These are phyloP conservation scores for Rutstroemia sp. DNA, from an alignment of 2,329 filamentous ascomycete genomes.

Conservation along the genomic window DNA sequence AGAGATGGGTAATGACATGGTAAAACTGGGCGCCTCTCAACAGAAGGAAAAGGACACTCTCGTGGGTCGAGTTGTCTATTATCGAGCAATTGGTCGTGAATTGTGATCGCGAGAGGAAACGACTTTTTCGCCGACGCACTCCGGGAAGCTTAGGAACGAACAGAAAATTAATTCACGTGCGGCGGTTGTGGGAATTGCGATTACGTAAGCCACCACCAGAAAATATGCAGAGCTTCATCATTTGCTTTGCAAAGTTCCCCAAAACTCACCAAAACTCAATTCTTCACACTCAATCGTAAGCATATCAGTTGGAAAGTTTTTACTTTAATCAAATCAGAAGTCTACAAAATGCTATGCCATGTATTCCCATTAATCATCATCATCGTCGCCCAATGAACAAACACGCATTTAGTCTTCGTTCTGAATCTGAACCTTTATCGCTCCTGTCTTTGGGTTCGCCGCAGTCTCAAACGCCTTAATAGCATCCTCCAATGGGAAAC, in stretches of 20 bases:
- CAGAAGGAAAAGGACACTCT: constrained; percentile 14
- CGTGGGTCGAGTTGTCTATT: constrained; percentile 15
- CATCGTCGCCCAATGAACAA: neutral
- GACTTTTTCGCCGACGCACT: constrained; percentile 18
- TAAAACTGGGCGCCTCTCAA: constrained; percentile 18
- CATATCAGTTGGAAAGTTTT: neutral
- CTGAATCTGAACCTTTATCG: constrained; percentile 97
- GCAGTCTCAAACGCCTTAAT: constrained; percentile 85
- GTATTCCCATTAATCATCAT: neutral
- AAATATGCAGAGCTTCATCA: neutral
- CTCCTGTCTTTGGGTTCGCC: constrained; percentile 78
- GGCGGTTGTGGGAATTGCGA: neutral
- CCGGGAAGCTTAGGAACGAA: constrained; percentile 16
- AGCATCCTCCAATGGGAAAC: constrained; percentile 78
- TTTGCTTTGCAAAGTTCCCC: neutral
- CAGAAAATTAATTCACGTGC: constrained; percentile 1
- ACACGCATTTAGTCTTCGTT: constrained; percentile 33
- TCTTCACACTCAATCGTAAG: neutral
- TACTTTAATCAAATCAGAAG: constrained; percentile 1
- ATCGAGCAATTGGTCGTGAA: constrained; percentile 24
- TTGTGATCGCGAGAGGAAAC: constrained; percentile 17
- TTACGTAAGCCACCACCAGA: constrained; percentile 6
- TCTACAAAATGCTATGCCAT: constrained; percentile 12
- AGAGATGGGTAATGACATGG: constrained; percentile 27
- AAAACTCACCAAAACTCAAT: neutral